phyloP scores from a whole-genome alignment of 306 rosid genomes.

The Purshia tridentata region DNA sequence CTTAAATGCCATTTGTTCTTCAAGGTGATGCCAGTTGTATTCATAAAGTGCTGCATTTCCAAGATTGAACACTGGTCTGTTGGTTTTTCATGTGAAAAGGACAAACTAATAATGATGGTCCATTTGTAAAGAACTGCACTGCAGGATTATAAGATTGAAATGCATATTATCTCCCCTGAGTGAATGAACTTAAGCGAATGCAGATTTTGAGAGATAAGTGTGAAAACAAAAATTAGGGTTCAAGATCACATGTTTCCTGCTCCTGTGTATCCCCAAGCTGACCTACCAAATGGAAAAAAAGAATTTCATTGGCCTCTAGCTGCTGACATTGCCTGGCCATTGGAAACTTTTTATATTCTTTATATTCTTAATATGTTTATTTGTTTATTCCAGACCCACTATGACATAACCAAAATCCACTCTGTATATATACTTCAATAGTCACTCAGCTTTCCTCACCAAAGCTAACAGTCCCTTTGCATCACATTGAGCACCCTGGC shows the following conservation, averaged over 20 bases:
- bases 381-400: conserved; percentile 5
- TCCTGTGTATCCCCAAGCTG: conserved; percentile 12
- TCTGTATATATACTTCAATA: conserved; percentile 29
- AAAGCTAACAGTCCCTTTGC: conserved; percentile 5
- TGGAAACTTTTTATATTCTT: conserved; percentile 1
- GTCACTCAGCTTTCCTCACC: conserved; percentile 19
- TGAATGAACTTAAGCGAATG: not conserved
- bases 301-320: not conserved
- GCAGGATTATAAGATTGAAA: not conserved
- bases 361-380: not conserved
- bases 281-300: conserved; percentile 7
- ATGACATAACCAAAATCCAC: conserved; percentile 1
- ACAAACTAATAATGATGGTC: not conserved
- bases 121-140: not conserved
- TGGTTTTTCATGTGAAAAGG: not conserved
- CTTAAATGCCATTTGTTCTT: not conserved
- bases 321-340: conserved; percentile 15
- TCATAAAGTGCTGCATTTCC: not conserved
- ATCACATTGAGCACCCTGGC: not conserved
- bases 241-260: not conserved
- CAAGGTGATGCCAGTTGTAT: not conserved
- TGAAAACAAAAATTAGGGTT: not conserved
- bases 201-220: not conserved
- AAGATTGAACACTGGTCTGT: not conserved
- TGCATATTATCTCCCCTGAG: not conserved